Evolutionary conservation across 139 green algal species (phyloP).

Genomic region (Chlorella ohadii): DNA sequence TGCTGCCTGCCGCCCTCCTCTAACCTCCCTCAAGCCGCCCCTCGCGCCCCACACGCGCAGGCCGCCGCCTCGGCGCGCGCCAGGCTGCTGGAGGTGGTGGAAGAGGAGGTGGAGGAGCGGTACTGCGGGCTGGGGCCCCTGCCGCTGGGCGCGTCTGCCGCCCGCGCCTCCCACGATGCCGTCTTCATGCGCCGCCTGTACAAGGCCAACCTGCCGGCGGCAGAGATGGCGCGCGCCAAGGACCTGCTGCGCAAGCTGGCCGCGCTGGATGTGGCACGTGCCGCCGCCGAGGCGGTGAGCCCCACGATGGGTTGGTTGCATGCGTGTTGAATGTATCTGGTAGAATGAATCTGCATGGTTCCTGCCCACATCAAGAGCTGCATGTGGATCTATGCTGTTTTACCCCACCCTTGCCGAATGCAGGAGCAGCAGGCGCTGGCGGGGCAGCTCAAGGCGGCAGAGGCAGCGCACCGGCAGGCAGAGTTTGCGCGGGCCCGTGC

Average conservation of each 20-base stretch:
- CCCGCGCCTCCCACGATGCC: slow-evolving; percentile 1
- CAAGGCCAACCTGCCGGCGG: slow-evolving; percentile 33
- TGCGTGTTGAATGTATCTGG: too few species aligned
- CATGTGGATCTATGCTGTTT: too few species aligned
- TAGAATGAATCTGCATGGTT: too few species aligned
- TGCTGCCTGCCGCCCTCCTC: neutral
- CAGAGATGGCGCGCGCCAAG: slow-evolving; percentile 20
- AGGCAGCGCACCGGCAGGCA: slow-evolving; percentile 22
- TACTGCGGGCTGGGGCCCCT: neutral
- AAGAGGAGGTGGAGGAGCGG: slow-evolving; percentile 41
- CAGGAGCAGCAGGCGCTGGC: slow-evolving; percentile 39
- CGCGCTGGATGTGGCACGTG: slow-evolving; percentile 13
- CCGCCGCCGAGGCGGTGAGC: slow-evolving; percentile 9
- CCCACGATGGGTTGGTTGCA: too few species aligned
- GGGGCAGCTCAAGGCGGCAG: slow-evolving; percentile 19
- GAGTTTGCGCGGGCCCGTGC: slow-evolving; percentile 44
- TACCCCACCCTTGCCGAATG: neutral
- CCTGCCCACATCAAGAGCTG: too few species aligned
- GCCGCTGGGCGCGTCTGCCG: neutral
- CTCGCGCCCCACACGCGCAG: neutral
- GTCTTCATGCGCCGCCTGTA: slow-evolving; percentile 25
- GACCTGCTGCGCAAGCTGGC: slow-evolving; percentile 45
- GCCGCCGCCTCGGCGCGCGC: slow-evolving; percentile 1
- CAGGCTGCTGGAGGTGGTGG: slow-evolving; percentile 33
- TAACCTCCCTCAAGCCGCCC: neutral